Conservation (phyloP, 495 filamentous ascomycete genomes). For the Pseudevernia furfuracea region DNA sequence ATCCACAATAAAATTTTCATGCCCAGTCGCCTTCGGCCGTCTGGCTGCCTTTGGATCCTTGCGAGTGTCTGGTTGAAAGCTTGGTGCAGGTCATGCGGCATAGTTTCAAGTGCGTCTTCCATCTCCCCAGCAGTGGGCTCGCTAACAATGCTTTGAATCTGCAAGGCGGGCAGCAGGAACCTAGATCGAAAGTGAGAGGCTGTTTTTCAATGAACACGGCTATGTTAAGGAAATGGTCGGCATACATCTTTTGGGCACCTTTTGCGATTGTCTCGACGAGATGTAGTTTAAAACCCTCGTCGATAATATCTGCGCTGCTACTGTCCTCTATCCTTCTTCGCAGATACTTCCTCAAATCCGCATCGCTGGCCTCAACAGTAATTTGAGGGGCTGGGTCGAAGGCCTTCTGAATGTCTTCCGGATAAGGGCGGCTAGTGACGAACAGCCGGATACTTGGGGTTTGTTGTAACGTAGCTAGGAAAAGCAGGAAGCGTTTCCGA, state of each 20-base stretch:
- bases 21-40: slow-evolving; percentile 8
- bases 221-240: background rate
- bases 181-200: slow-evolving; percentile 1
- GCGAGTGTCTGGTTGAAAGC: slow-evolving; percentile 16
- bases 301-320: slow-evolving; percentile 2
- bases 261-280: slow-evolving; percentile 10
- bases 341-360: slow-evolving; percentile 12
- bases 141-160: slow-evolving; percentile 14
- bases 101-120: slow-evolving; percentile 14
- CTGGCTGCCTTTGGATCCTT: slow-evolving; percentile 14
- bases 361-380: slow-evolving; percentile 8
- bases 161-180: slow-evolving; percentile 20
- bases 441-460: slow-evolving; percentile 1
- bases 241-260: slow-evolving; percentile 16
- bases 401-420: slow-evolving; percentile 6
- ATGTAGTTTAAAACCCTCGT: slow-evolving; percentile 5
- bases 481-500: slow-evolving; percentile 3
- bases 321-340: slow-evolving; percentile 10
- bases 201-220: background rate
- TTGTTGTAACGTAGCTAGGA: slow-evolving; percentile 2
- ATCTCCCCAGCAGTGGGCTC: slow-evolving; percentile 19
- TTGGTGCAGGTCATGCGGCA: slow-evolving; percentile 11
- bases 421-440: slow-evolving; percentile 11
- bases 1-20: slow-evolving; percentile 13
- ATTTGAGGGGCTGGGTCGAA: slow-evolving; percentile 2